Evolutionary conservation across 306 rosid species (phyloP).

Genomic region (Vigna radiata): DNA sequence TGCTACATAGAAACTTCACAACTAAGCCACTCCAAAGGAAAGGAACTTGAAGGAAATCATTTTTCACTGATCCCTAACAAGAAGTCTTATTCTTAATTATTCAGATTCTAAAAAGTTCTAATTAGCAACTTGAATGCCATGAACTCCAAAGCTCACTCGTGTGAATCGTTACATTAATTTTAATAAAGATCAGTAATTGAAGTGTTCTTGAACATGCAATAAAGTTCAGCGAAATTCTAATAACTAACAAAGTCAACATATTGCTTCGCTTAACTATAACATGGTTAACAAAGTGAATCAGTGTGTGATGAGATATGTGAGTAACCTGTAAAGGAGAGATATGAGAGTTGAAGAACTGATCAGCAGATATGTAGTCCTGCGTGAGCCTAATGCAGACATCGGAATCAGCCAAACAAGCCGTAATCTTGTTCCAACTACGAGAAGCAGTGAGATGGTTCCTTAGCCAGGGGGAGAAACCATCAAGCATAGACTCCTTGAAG

Average conservation of each 20-base stretch:
- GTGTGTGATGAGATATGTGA: background rate
- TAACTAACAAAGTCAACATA: slow-evolving; percentile 1
- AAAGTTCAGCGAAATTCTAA: background rate
- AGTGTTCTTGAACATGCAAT: background rate
- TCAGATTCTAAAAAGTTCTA: background rate
- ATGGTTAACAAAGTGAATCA: too few relatives aligned
- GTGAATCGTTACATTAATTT: background rate
- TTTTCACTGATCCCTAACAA: background rate
- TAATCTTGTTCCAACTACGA: slow-evolving; percentile 60
- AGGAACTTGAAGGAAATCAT: background rate
- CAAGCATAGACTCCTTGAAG: slow-evolving; percentile 65
- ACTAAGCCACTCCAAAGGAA: background rate
- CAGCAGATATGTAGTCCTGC: slow-evolving; percentile 55
- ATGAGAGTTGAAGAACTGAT: slow-evolving; percentile 65
- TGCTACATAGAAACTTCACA: background rate
- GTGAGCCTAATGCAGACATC: slow-evolving; percentile 57
- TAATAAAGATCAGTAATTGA: background rate
- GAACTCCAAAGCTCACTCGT: background rate
- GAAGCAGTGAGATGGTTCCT: slow-evolving; percentile 60
- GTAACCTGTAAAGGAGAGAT: slow-evolving; percentile 72
- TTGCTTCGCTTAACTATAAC: background rate
- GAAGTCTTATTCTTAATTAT: slow-evolving; percentile 1
- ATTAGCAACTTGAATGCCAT: slow-evolving; percentile 5
- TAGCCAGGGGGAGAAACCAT: slow-evolving; percentile 74
- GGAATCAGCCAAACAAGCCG: slow-evolving; percentile 70